Conservation (phyloP, 1,284 basidiomycete species). For the Malassezia psittaci region DNA sequence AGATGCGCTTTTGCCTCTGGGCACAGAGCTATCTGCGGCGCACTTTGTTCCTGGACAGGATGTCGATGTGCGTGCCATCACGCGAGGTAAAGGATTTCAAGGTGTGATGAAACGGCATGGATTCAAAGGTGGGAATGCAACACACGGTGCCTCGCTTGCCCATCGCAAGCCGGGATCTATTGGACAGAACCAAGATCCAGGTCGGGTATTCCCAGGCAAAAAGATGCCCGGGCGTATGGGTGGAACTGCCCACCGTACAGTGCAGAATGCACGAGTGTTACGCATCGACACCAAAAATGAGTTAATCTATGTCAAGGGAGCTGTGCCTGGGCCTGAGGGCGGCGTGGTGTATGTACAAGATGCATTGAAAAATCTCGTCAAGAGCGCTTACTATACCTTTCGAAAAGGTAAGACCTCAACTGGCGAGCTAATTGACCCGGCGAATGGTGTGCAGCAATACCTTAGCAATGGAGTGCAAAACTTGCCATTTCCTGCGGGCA, state of each 20-base stretch:
- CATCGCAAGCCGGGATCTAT: conserved; percentile 89
- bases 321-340: conserved; percentile 54
- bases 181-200: conserved; percentile 80
- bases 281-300: conserved; percentile 76
- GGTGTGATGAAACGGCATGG: conserved; percentile 96
- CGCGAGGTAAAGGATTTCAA: conserved; percentile 93
- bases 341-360: conserved; percentile 49
- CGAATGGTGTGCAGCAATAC: conserved; percentile 61
- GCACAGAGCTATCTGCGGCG: conserved; percentile 75
- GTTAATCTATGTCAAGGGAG: conserved; percentile 68
- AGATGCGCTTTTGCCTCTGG: conserved; percentile 80
- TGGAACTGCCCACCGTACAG: conserved; percentile 50
- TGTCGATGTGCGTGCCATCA: conserved; percentile 84
- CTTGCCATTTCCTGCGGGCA: conserved; percentile 86
- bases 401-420: conserved; percentile 37
- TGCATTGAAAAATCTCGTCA: conserved; percentile 36
- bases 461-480: conserved; percentile 70
- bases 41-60: conserved; percentile 97
- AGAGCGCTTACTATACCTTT: conserved; percentile 38
- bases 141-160: conserved; percentile 90
- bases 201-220: conserved; percentile 86
- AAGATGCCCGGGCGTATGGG: conserved; percentile 98
- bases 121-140: conserved; percentile 80
- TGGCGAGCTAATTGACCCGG: conserved; percentile 61
- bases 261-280: conserved; percentile 73